phyloP scores from a whole-genome alignment of 257 asterid species.

The Galeopsis tetrahit region DNA sequence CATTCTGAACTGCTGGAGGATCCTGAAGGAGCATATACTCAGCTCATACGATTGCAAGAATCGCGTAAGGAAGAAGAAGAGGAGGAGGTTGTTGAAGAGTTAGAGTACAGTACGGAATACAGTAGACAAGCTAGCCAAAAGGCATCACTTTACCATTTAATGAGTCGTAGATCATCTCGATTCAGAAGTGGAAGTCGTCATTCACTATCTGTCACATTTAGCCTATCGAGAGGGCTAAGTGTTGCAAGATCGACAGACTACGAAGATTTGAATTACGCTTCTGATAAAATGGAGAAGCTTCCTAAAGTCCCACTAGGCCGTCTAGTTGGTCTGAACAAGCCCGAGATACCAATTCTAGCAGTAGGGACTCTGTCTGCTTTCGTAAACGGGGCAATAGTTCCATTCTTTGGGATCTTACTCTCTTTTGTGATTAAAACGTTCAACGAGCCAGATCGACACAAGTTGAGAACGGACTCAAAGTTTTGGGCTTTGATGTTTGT shows the following conservation, averaged over 20 bases:
- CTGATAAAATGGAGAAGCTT: constrained; percentile 46
- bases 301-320: constrained; percentile 61
- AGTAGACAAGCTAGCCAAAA: constrained; percentile 62
- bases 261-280: constrained; percentile 42
- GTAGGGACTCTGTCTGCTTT: constrained; percentile 65
- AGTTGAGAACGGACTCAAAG: constrained; percentile 59
- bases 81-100: constrained; percentile 47
- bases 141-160: constrained; percentile 46
- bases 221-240: constrained; percentile 56
- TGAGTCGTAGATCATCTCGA: constrained; percentile 72
- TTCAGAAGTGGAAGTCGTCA: constrained; percentile 63
- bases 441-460: constrained; percentile 57
- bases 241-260: constrained; percentile 45
- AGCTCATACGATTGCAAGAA: constrained; percentile 63
- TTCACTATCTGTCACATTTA: constrained; percentile 57
- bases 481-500: constrained; percentile 86
- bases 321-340: constrained; percentile 69
- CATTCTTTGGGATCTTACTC: constrained; percentile 68
- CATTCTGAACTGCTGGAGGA: constrained; percentile 55
- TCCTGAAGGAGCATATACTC: constrained; percentile 66
- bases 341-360: constrained; percentile 61
- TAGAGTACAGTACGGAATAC: constrained; percentile 45
- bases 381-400: constrained; percentile 75
- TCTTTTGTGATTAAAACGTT: constrained; percentile 64
- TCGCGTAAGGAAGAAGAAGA: constrained; percentile 46